A percentile compares a stretch with the other conserved stretches of the same genome.
These are phyloP conservation scores for Didymella exigua DNA, from an alignment of 2,329 filamentous ascomycete species.

Conservation along the genomic window DNA sequence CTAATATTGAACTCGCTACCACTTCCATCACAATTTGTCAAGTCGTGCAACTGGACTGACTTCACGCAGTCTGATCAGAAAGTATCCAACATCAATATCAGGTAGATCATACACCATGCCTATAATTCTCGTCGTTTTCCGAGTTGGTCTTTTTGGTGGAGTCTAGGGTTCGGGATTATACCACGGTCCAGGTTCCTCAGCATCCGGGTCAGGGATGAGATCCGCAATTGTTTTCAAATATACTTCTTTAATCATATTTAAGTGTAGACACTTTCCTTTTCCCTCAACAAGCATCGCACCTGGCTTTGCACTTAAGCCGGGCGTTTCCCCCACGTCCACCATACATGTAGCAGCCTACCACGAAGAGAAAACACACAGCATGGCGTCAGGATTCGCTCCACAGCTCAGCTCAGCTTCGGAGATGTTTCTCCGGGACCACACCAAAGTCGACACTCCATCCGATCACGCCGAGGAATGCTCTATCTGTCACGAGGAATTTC, in stretches of 20 bases:
- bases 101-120: too few relatives aligned
- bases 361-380: neutral
- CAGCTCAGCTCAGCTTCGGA: neutral
- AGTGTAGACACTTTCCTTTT: neutral
- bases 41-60: neutral
- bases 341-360: neutral
- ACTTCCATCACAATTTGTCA: too few relatives aligned
- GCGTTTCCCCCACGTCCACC: neutral
- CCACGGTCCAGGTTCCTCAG: neutral
- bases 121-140: too few relatives aligned
- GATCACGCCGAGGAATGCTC: slow-evolving; percentile 19
- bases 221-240: neutral
- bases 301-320: neutral
- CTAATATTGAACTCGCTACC: neutral
- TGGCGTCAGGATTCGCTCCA: neutral
- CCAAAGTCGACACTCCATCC: neutral
- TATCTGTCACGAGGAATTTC: slow-evolving; percentile 29
- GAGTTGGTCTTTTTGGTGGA: too few relatives aligned
- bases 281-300: neutral
- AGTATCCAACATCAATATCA: neutral
- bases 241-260: neutral
- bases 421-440: neutral
- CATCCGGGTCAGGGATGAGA: too few relatives aligned
- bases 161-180: neutral
- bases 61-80: neutral